Evolutionary conservation across 2,329 filamentous ascomycete genomes (phyloP), one percentile per base, ranked within the genome.

Genomic region (Emergomyces orientalis): DNA sequence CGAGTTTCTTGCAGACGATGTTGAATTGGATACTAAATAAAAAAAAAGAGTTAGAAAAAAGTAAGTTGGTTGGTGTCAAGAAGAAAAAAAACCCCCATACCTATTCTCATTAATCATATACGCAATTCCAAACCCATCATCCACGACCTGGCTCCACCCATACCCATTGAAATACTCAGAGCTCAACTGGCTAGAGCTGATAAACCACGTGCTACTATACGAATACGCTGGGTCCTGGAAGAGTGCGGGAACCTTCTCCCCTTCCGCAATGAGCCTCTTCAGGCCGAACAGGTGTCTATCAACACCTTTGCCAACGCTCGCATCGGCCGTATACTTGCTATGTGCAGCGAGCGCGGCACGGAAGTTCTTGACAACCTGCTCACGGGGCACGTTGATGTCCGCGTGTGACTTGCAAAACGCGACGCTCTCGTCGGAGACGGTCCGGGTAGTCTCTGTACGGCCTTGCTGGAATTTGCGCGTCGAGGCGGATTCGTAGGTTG

Each of bases 21-120:
- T 99, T 99, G 81, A 99, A 97, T 84, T 97, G 94, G 67, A 99
- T 84, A 76, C 91, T 96, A 67, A 30, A 58, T n/a, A n/a, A n/a
- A n/a, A n/a, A n/a, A n/a, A n/a, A n/a, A n/a, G n/a, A n/a, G n/a
- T n/a, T n/a, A n/a, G n/a, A 34, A 59, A 22, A 8, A 19, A 5
- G 9, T 58, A 37, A 39, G 56, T 65, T 49, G 63, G 30, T 56
- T 63, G 59, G 45, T 27, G 49, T 22, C 9, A 49, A 7, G n/a
- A 13, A 19, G 2, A 43, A 43, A 17, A 47, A 8, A 47, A 22
- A n/a, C 3, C 1, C 7, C 4, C 80, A 76, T 74, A 90, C 88
- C 86, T 92, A 77, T 97, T 96, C 82, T 97, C 93, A 75, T 99
- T 99, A 76, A 99, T 97, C 94, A 99, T 99, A 76, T 99, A 99